Evolutionary conservation across 139 green algal species (phyloP), one percentile per base, ranked within the genome.

Genomic region (Cymbomonas tetramitiformis): DNA sequence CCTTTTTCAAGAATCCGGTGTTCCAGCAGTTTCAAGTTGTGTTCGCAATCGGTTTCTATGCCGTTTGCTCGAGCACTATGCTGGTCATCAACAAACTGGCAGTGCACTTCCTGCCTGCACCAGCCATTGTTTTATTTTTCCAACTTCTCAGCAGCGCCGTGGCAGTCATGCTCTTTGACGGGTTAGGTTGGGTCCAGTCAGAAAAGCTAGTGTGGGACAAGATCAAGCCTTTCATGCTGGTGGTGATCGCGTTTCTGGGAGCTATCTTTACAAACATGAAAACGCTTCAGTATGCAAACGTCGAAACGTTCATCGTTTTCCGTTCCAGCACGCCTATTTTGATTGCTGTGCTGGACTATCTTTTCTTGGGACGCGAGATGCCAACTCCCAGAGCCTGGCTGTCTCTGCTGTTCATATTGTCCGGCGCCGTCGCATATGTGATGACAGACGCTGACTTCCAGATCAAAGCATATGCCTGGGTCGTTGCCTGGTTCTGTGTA

Each of bases 251-350:
- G 15, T 84, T 84, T 39, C 43, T 78, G 6, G 67, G 62, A 21
- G 64, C 69, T 3, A 34, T 84, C n/a, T 84, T 67, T 49, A 56
- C 71, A 9, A 84, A 82, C 53, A 75, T 84, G 23, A 81, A 72
- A 33, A 65, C 56, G 2, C 55, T 74, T 34, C 66, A 79, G 58
- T 75, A 80, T 54, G 65, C 78, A 21, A 85, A 85, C 33, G 82
- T 90, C 4, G 78, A 90, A 51, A 87, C 80, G 3, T 87, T 90
- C 69, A 90, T 90, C 59, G 81, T 79, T n/a, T 86, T 90, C 56
- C 71, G 82, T 4, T 83, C 60, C 10, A 65, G 40, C 38, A 81
- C 68, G 0, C 76, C 76, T 4, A 48, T 80, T 34, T 44, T 86
- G 3, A 69, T 88, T 26, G 71, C 69, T 6, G 2, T 88, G 8